Evolutionary conservation across 2,329 filamentous ascomycete genomes (phyloP).

Genomic region (Pestalotiopsis sp.): DNA sequence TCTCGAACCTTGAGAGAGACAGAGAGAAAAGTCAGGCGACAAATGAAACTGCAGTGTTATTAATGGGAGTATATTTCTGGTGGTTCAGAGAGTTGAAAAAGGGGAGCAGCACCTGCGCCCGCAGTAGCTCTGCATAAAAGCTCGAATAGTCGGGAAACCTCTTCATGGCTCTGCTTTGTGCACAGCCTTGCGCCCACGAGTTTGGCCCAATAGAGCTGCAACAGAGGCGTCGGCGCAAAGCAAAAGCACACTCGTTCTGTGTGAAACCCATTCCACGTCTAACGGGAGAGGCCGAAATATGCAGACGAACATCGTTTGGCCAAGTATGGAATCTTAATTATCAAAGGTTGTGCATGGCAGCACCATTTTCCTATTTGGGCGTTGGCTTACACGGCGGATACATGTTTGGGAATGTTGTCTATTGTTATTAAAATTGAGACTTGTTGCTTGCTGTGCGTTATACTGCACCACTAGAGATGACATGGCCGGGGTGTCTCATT

Average conservation of each 20-base stretch:
- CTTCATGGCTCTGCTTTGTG: not conserved
- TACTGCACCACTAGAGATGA: not conserved
- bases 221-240: not conserved
- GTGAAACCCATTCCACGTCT: not conserved
- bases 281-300: too few relatives aligned
- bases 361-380: conserved; percentile 1
- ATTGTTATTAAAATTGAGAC: not conserved
- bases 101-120: not conserved
- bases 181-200: conserved; percentile 11
- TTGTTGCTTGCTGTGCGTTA: not conserved
- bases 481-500: not conserved
- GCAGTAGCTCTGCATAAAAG: conserved; percentile 14
- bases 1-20: not conserved
- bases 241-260: not conserved
- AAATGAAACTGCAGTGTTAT: not conserved
- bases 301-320: not conserved
- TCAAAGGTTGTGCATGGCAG: not conserved
- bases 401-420: not conserved
- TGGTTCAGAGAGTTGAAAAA: not conserved
- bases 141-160: not conserved
- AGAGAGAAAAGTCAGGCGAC: not conserved
- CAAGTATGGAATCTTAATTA: not conserved
- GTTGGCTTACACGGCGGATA: not conserved
- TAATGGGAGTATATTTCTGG: conserved; percentile 11
- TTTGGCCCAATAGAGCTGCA: not conserved